Evolutionary conservation across 306 rosid genomes (phyloP), one percentile per base, ranked within the genome.

Genomic region (Fragaria nilgerrensis): DNA sequence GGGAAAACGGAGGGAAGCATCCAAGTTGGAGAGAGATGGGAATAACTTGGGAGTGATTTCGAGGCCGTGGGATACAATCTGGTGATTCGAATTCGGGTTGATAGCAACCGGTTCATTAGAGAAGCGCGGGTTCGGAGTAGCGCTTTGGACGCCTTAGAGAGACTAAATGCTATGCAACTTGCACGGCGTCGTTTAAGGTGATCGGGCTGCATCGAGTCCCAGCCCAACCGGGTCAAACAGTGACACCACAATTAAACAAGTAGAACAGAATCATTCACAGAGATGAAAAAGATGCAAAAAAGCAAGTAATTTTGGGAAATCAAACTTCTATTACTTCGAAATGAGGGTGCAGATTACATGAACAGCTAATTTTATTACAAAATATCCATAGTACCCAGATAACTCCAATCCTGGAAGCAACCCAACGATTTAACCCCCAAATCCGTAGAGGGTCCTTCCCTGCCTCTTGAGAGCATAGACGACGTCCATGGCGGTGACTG

Each of bases 121-220:
- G 85, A 83, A 81, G 85, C 78, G 56, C 93, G 93, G 53, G 70
- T 87, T 71, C 96, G 87, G 22, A 86, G 64, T 76, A 93, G 77
- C 79, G 77, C 77, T 85, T 85, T 93, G 56, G 93, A 88, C 65
- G 98, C 98, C 98, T n/a, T n/a, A n/a, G n/a, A n/a, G 37, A 36
- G 39, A 37, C 41, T 37, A 37, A 5, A 37, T 5, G 7, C 41
- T 5, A 37, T 37, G 41, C 41, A 37, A 37, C 41, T 37, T 37
- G 41, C 7, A 37, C 41, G 1, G 0, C 41, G 39, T 37, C 41
- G 7, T 37, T 5, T 36, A 0, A 0, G 39, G 39, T 36, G 39
- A 36, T 36, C 4, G 37, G 37, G 37, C 37, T 4, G 37, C 39
- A 36, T 36, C 39, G 39, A 36, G 5, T 3, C 39, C 39, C 5